Evolutionary conservation across 306 rosid genomes (phyloP).

Genomic region (Begonia fuchsioides): DNA sequence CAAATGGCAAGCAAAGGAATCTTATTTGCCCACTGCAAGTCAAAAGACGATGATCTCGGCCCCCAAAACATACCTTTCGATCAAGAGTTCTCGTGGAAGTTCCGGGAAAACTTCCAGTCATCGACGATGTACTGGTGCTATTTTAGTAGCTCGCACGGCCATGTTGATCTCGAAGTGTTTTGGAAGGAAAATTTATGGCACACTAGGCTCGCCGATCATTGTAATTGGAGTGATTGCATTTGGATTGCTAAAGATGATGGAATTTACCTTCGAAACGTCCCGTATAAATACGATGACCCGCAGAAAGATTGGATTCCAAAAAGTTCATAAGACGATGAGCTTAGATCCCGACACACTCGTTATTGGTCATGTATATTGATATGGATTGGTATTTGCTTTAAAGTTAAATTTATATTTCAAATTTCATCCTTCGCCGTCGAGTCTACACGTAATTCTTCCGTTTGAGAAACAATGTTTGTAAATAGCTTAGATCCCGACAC

Average conservation of each 20-base stretch:
- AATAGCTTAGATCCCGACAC: too few species aligned
- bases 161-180: neutral
- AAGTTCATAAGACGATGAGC: too few species aligned
- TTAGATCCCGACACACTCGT: too few species aligned
- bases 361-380: too few species aligned
- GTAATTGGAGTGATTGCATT: neutral
- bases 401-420: too few species aligned
- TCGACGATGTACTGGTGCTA: slow-evolving; percentile 3
- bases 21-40: neutral
- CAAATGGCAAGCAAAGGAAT: neutral
- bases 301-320: neutral
- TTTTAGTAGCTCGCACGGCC: neutral
- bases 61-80: neutral
- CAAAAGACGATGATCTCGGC: slow-evolving; percentile 1
- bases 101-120: neutral
- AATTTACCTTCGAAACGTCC: slow-evolving; percentile 2
- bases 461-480: too few species aligned
- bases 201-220: neutral
- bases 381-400: too few species aligned
- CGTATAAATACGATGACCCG: neutral
- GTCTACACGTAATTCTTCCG: too few species aligned
- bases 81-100: neutral
- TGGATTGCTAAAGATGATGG: slow-evolving; percentile 13
- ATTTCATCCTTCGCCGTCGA: too few species aligned
- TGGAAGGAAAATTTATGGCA: neutral